A percentile compares a stretch with the other conserved stretches of the same genome.
Evolutionary conservation across 2,329 filamentous ascomycete genomes (phyloP).

Genomic region (Diaporthe capsici): DNA sequence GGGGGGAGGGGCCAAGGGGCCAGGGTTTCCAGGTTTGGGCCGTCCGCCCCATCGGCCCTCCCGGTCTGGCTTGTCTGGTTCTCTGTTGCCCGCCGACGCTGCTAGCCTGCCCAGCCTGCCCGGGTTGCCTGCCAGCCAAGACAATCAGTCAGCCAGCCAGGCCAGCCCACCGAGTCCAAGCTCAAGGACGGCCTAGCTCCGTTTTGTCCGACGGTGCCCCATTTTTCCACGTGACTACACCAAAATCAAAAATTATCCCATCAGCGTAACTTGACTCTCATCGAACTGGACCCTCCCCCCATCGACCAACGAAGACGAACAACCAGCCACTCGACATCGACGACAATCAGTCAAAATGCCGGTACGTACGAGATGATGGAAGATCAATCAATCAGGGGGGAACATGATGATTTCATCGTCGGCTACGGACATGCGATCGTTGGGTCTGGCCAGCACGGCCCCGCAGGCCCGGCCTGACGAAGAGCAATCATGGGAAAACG

Average conservation of each 20-base stretch:
- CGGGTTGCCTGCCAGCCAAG: not conserved
- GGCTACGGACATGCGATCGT: not conserved
- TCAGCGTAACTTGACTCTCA: slow-evolving; percentile 2
- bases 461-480: not conserved
- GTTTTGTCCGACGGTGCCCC: not conserved
- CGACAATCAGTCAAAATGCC: slow-evolving; percentile 57
- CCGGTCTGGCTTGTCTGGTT: not conserved
- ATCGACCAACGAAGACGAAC: slow-evolving; percentile 44
- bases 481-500: not conserved
- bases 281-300: slow-evolving; percentile 42
- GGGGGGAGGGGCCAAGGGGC: slow-evolving; percentile 17
- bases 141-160: not conserved
- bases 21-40: slow-evolving; percentile 35
- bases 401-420: not conserved
- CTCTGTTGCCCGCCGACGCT: not conserved
- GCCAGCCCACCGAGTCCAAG: not conserved
- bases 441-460: not conserved
- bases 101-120: not conserved
- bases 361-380: slow-evolving; percentile 49
- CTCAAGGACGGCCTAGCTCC: slow-evolving; percentile 1
- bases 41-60: slow-evolving; percentile 18
- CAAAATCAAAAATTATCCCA: slow-evolving; percentile 26
- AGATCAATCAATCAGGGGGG: not conserved
- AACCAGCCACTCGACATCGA: slow-evolving; percentile 47
- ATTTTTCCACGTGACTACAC: slow-evolving; percentile 30